Conservation (phyloP, 2,329 filamentous ascomycete species). For the Metarhizium brunneum region DNA sequence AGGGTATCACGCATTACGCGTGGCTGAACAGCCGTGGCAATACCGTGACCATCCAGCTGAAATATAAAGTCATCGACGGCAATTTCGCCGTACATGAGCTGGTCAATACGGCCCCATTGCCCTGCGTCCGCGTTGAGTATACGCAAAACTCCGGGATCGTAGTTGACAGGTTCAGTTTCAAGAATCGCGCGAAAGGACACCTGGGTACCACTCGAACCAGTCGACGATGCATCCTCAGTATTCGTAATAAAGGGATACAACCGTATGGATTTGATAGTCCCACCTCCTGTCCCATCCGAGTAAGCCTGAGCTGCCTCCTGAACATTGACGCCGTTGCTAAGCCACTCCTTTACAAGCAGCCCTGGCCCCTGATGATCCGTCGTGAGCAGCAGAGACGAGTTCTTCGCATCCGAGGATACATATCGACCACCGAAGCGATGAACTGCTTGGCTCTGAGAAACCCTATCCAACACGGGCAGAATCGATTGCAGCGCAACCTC, state of each 20-base stretch:
- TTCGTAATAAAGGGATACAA: background rate
- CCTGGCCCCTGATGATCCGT: too few relatives aligned
- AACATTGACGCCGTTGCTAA: too few relatives aligned
- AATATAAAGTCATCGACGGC: constrained; percentile 11
- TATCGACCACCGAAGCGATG: too few relatives aligned
- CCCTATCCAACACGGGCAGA: too few relatives aligned
- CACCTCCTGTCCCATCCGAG: background rate
- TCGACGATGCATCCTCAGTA: background rate
- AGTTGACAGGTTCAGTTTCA: background rate
- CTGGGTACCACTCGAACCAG: background rate
- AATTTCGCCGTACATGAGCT: constrained; percentile 10
- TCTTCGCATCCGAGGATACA: too few relatives aligned
- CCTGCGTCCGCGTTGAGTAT: constrained; percentile 2
- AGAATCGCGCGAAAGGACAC: background rate
- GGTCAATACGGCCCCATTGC: constrained; percentile 7
- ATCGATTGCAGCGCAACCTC: too few relatives aligned
- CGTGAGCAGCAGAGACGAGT: too few relatives aligned
- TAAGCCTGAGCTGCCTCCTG: too few relatives aligned
- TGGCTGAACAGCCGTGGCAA: constrained; percentile 2
- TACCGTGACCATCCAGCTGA: constrained; percentile 1
- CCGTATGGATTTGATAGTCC: background rate
- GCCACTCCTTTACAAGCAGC: too few relatives aligned
- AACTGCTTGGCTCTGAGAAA: too few relatives aligned
- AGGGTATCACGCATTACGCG: constrained; percentile 5
- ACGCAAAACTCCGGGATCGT: constrained; percentile 1